Evolutionary conservation across 2,329 filamentous ascomycete genomes (phyloP).

Genomic region (Xylariaceae sp.): DNA sequence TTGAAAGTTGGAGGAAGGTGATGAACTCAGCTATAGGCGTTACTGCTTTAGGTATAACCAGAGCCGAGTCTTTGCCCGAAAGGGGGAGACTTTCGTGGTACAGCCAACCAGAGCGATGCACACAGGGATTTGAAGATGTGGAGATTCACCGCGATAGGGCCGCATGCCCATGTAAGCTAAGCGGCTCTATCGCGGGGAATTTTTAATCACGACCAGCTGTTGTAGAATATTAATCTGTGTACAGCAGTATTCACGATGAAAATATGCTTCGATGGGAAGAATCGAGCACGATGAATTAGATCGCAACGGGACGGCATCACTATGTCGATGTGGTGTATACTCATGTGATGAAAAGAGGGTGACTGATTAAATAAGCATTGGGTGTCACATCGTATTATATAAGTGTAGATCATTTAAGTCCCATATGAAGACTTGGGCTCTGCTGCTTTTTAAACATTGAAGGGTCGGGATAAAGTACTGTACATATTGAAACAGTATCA

Average conservation of each 20-base stretch:
- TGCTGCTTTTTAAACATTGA: no score
- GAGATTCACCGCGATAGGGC: conserved; percentile 42
- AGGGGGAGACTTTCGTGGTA: conserved; percentile 18
- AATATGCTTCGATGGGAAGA: background rate
- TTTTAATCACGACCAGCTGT: conserved; percentile 18
- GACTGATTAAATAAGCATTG: background rate
- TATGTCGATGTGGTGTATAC: background rate
- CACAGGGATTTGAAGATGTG: conserved; percentile 23
- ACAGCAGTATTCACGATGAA: background rate
- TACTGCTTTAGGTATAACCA: conserved; percentile 17
- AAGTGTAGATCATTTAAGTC: background rate
- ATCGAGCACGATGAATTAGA: background rate
- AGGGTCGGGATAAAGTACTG: no score
- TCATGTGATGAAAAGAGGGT: background rate
- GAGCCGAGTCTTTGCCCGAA: conserved; percentile 24
- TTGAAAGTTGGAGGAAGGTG: background rate
- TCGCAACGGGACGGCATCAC: background rate
- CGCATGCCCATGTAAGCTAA: conserved; percentile 38
- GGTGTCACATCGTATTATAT: no score
- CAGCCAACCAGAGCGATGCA: conserved; percentile 28
- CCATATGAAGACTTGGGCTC: background rate
- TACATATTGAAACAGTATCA: background rate
- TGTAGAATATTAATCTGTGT: background rate
- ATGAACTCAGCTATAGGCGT: conserved; percentile 2
- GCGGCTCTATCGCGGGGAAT: conserved; percentile 44